phyloP scores from a whole-genome alignment of 805 yeast genomes.

The Cyberlindnera mrakii region DNA sequence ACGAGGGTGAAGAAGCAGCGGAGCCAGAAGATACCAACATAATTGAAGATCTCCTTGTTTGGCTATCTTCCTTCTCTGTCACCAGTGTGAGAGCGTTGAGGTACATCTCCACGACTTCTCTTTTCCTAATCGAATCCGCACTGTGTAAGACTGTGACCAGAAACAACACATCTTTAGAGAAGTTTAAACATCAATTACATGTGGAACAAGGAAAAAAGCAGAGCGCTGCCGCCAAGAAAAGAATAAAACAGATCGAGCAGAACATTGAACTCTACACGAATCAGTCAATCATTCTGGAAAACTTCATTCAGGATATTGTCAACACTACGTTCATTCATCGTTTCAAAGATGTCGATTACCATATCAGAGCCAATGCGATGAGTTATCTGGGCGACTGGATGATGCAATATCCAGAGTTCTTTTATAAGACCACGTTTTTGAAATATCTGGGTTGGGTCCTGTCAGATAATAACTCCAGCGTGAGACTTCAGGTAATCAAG shows the following conservation, averaged over 20 bases:
- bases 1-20: constrained; percentile 26
- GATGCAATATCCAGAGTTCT: constrained; percentile 60
- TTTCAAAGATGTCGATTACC: constrained; percentile 72
- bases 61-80: constrained; percentile 72
- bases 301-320: constrained; percentile 57
- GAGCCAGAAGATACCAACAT: constrained; percentile 34
- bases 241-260: constrained; percentile 39
- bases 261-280: constrained; percentile 36
- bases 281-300: constrained; percentile 49
- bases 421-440: constrained; percentile 62
- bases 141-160: constrained; percentile 44
- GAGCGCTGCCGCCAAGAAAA: constrained; percentile 33
- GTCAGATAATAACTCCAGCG: constrained; percentile 59
- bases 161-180: constrained; percentile 31
- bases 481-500: constrained; percentile 59
- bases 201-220: constrained; percentile 28
- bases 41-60: constrained; percentile 53
- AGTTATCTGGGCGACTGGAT: constrained; percentile 64
- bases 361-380: constrained; percentile 67
- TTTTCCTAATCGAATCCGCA: constrained; percentile 54
- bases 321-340: constrained; percentile 67
- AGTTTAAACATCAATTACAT: constrained; percentile 31
- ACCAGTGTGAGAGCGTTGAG: constrained; percentile 68
- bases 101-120: constrained; percentile 53
- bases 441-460: constrained; percentile 81